Evolutionary conservation across 2,329 filamentous ascomycete genomes (phyloP).

Genomic region (Mariannaea sp.): DNA sequence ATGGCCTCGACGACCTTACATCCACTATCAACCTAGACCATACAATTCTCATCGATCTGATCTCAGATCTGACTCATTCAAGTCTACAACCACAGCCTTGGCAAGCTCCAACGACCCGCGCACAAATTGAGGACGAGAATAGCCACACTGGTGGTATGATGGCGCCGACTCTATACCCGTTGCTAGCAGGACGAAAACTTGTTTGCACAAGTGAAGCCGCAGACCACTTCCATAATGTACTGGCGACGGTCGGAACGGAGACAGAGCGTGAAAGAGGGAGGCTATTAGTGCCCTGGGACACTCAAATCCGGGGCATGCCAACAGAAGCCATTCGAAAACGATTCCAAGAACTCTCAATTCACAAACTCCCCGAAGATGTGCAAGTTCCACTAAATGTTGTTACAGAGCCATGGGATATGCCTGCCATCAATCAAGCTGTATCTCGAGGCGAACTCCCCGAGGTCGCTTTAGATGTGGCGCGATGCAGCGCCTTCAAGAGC

Average conservation of each 20-base stretch:
- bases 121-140: slow-evolving; percentile 45
- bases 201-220: slow-evolving; percentile 48
- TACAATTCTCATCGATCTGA: slow-evolving; percentile 47
- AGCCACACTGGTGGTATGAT: slow-evolving; percentile 38
- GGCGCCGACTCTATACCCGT: slow-evolving; percentile 44
- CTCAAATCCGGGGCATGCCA: slow-evolving; percentile 20
- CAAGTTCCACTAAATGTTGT: slow-evolving; percentile 44
- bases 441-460: slow-evolving; percentile 37
- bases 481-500: slow-evolving; percentile 41
- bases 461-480: slow-evolving; percentile 43
- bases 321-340: slow-evolving; percentile 28
- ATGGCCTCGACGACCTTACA: slow-evolving; percentile 43
- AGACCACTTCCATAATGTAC: slow-evolving; percentile 46
- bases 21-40: slow-evolving; percentile 48
- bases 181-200: slow-evolving; percentile 40
- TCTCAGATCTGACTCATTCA: slow-evolving; percentile 48
- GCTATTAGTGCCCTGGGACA: slow-evolving; percentile 41
- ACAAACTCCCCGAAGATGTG: slow-evolving; percentile 40
- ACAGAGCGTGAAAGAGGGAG: slow-evolving; percentile 44
- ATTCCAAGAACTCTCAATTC: slow-evolving; percentile 43
- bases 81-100: slow-evolving; percentile 41
- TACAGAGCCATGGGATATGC: slow-evolving; percentile 36
- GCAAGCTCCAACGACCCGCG: slow-evolving; percentile 41
- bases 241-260: slow-evolving; percentile 45
- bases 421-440: slow-evolving; percentile 35